These are phyloP conservation scores for Phytophthora syringae DNA, from an alignment of 352 stramenopile species.

Conservation along the genomic window DNA sequence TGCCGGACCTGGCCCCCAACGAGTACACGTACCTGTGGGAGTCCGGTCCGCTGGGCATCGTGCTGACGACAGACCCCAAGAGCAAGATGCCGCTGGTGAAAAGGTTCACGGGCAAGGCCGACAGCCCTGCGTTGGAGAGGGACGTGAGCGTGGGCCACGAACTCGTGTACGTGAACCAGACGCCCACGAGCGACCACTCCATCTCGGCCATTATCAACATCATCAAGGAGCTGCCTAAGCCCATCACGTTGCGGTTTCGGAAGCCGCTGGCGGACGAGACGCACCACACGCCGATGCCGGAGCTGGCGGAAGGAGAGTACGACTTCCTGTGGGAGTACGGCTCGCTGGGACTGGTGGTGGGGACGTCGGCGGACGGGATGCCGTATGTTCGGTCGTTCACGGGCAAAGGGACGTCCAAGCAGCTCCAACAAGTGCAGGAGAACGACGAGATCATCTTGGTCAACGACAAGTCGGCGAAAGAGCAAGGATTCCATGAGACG, in stretches of 20 bases:
- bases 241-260: constrained; percentile 78
- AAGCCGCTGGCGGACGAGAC: constrained; percentile 61
- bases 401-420: constrained; percentile 76
- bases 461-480: constrained; percentile 59
- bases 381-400: constrained; percentile 86
- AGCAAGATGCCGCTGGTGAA: constrained; percentile 83
- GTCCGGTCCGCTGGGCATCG: constrained; percentile 70
- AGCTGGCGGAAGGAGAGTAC: constrained; percentile 72
- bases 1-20: constrained; percentile 68
- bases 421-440: constrained; percentile 71
- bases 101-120: constrained; percentile 68
- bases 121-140: constrained; percentile 48
- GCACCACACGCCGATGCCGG: constrained; percentile 55
- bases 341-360: constrained; percentile 73
- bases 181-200: constrained; percentile 70
- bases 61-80: constrained; percentile 70
- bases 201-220: constrained; percentile 78
- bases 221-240: constrained; percentile 81
- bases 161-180: constrained; percentile 85
- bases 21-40: constrained; percentile 87
- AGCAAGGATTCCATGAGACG: constrained; percentile 74
- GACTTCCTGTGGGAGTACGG: constrained; percentile 89
- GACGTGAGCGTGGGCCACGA: constrained; percentile 69
- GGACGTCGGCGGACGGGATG: constrained; percentile 54
- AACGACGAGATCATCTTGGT: constrained; percentile 87